Conservation (phyloP, 208 protist species). For the Crithidia acanthocephali region DNA sequence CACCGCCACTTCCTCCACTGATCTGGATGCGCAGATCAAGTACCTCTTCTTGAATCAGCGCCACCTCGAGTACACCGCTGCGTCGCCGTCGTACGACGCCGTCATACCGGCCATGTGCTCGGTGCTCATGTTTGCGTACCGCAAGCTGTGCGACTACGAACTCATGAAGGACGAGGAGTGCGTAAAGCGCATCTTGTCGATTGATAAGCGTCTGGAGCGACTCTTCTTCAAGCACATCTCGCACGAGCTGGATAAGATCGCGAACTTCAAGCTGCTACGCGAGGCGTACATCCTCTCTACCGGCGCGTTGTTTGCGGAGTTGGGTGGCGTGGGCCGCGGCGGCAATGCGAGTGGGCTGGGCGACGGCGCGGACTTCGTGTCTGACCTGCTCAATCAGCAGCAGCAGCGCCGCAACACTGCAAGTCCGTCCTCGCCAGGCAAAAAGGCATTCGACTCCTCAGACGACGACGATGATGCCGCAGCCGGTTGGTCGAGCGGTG, state of each 20-base stretch:
- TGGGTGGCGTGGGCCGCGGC: slow-evolving; percentile 14
- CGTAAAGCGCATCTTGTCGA: slow-evolving; percentile 60
- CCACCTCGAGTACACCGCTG: slow-evolving; percentile 40
- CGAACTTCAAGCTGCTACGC: slow-evolving; percentile 46
- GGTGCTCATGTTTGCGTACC: slow-evolving; percentile 64
- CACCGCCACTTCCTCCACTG: slow-evolving; percentile 6
- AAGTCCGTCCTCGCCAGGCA: not conserved
- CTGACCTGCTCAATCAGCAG: slow-evolving; percentile 26
- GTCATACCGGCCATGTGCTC: slow-evolving; percentile 62
- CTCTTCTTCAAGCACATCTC: slow-evolving; percentile 53
- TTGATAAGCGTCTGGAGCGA: slow-evolving; percentile 65
- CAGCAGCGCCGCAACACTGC: slow-evolving; percentile 16
- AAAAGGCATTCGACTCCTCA: slow-evolving; percentile 28
- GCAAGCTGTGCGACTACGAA: slow-evolving; percentile 72
- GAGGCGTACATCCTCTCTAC: slow-evolving; percentile 63
- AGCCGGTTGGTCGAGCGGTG: slow-evolving; percentile 7
- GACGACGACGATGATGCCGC: slow-evolving; percentile 25
- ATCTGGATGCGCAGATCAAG: slow-evolving; percentile 42
- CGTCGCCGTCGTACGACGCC: slow-evolving; percentile 55
- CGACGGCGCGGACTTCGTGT: slow-evolving; percentile 22
- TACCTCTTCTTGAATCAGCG: slow-evolving; percentile 60
- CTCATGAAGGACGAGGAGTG: slow-evolving; percentile 38
- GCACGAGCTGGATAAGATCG: slow-evolving; percentile 59
- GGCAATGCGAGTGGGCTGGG: slow-evolving; percentile 11
- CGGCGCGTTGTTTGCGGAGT: slow-evolving; percentile 52